A percentile compares a stretch with the other conserved stretches of the same genome.
phyloP scores from a whole-genome alignment of 2,329 filamentous ascomycete species.

The Fusarium napiforme region DNA sequence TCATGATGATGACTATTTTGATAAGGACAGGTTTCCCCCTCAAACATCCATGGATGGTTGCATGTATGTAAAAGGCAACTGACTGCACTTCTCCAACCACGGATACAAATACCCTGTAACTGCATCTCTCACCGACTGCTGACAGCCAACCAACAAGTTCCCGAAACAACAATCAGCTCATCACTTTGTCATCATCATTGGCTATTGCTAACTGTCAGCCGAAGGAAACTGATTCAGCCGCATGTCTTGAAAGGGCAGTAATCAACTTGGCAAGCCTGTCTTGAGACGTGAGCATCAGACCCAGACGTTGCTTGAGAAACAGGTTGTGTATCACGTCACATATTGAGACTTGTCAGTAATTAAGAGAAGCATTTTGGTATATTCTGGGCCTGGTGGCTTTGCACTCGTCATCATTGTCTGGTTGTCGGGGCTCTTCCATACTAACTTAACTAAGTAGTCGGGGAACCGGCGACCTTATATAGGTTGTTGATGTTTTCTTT shows the following conservation, averaged over 20 bases:
- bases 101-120: constrained; percentile 19
- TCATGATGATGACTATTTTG: constrained; percentile 5
- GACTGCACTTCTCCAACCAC: constrained; percentile 3
- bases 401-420: constrained; percentile 33
- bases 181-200: constrained; percentile 18
- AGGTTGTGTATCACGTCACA: constrained; percentile 29
- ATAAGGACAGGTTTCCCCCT: constrained; percentile 20
- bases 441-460: not conserved
- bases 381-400: constrained; percentile 1
- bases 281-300: not conserved
- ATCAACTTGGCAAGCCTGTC: constrained; percentile 5
- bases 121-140: constrained; percentile 26
- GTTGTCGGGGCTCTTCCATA: constrained; percentile 19
- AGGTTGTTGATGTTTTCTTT: constrained; percentile 6
- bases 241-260: not conserved
- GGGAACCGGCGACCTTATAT: constrained; percentile 11
- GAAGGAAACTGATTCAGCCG: constrained; percentile 11
- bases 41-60: not conserved
- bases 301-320: constrained; percentile 36
- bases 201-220: constrained; percentile 6
- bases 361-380: not conserved
- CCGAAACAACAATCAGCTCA: constrained; percentile 36
- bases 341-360: not conserved
- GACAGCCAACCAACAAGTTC: constrained; percentile 35
- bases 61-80: not conserved